Conservation (phyloP, 2,329 filamentous ascomycete genomes). For the Calonectria pseudoturangicola region DNA sequence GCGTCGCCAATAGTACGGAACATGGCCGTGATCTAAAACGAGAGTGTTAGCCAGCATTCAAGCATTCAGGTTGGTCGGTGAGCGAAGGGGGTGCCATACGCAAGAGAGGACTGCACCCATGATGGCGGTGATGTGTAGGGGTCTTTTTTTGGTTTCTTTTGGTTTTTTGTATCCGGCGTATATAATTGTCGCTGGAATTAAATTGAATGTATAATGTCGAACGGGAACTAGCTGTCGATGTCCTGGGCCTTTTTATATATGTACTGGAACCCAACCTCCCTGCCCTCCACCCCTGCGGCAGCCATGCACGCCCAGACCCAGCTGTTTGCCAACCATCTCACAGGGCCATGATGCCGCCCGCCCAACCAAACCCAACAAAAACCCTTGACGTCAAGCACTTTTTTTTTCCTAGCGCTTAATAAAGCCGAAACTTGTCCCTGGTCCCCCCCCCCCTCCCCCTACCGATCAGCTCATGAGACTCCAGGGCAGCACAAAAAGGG, state of each 20-base stretch:
- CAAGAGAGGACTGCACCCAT: slow-evolving; percentile 92
- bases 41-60: slow-evolving; percentile 43
- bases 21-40: slow-evolving; percentile 71
- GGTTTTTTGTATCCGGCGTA: slow-evolving; percentile 24
- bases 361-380: slow-evolving; percentile 13
- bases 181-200: not conserved
- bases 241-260: slow-evolving; percentile 23
- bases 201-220: not conserved
- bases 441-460: not conserved
- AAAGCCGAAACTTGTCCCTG: not conserved
- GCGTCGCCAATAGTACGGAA: slow-evolving; percentile 79
- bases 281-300: not conserved
- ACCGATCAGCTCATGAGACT: not conserved
- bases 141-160: slow-evolving; percentile 44
- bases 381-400: slow-evolving; percentile 34
- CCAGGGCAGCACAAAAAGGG: not conserved
- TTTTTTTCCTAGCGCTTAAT: not conserved
- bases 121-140: slow-evolving; percentile 46
- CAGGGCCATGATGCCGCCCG: slow-evolving; percentile 10
- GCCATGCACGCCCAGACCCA: not conserved
- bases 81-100: slow-evolving; percentile 71
- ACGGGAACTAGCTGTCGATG: not conserved
- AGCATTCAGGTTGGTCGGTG: not conserved
- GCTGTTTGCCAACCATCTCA: not conserved
- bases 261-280: slow-evolving; percentile 19